Conservation (phyloP, 2,329 filamentous ascomycete genomes). For the Monosporascus cannonballus region DNA sequence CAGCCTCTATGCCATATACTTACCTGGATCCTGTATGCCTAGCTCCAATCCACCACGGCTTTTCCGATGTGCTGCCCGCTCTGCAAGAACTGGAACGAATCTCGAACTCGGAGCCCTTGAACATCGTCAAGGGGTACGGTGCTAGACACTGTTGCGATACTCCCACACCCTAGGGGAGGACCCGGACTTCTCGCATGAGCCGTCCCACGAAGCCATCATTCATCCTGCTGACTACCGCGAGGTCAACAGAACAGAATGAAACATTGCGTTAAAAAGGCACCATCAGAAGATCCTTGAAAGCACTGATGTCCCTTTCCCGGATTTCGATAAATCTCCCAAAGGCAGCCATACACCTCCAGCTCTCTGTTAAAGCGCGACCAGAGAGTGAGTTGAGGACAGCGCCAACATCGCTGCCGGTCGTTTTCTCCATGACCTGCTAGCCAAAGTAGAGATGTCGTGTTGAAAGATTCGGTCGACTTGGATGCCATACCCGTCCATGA, state of each 20-base stretch:
- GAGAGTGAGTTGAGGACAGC: constrained; percentile 13
- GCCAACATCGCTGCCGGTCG: constrained; percentile 9
- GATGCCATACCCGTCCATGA: constrained; percentile 7
- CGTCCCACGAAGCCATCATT: too few species aligned
- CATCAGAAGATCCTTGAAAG: constrained; percentile 3
- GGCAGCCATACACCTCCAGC: constrained; percentile 4
- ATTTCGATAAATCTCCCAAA: constrained; percentile 1
- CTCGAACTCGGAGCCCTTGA: too few species aligned
- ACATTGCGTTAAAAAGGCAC: constrained; percentile 3
- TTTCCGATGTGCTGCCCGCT: too few species aligned
- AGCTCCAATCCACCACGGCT: too few species aligned
- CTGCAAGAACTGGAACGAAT: too few species aligned
- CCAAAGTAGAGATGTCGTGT: constrained; percentile 10
- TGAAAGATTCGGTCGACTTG: constrained; percentile 7
- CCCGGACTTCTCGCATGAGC: too few species aligned
- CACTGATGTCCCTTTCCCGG: constrained; percentile 1
- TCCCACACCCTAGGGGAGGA: too few species aligned
- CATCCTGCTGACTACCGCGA: too few species aligned
- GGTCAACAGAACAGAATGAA: background rate
- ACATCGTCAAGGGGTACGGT: too few species aligned
- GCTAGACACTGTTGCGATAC: too few species aligned
- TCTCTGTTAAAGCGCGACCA: background rate
- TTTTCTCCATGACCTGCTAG: constrained; percentile 1
- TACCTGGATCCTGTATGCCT: too few species aligned
- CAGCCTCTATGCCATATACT: too few species aligned